Evolutionary conservation across 139 green algal genomes (phyloP), one percentile per base, ranked within the genome.

Genomic region (Haematococcus lacustris): DNA sequence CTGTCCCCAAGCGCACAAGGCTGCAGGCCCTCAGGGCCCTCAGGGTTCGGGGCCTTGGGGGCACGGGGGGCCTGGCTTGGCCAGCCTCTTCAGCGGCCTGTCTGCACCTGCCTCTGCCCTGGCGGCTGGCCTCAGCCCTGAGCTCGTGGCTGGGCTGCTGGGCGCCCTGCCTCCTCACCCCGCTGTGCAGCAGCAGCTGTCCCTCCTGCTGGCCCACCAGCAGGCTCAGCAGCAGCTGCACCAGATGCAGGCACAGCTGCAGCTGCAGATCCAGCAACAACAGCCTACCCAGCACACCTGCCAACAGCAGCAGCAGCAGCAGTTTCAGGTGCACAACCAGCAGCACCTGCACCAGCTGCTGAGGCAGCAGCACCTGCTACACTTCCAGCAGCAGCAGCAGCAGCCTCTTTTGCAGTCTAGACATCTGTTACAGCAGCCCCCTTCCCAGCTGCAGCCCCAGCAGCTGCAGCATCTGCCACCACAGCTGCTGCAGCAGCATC

Each of bases 281-380:
- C 35, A 34, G 61, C 64, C 61, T 38, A 26, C 64, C 41, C 41
- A 40, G 30, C 64, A 30, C 7, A 37, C 38, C 6, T 35, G 6
- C 64, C 7, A 30, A 38, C 68, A 53, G 51, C 51, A 67, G 35
- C 33, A 65, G 37, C 34, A 73, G 21, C 65, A 70, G 65, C 38
- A 70, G 65, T 28, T 32, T 63, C 72, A 71, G 64, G 43, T 66
- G 71, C n/a, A 38, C 3, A 6, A 37, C 38, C 34, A 38, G 51
- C 38, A 70, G 59, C 39, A 71, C 38, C 34, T 50, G 63, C 64
- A 43, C 47, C 72, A 68, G 72, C 72, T 61, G 43, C 47, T 47
- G 64, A 3, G 13, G 28, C 7, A 1, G 30, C 13, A 41, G 25
- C 30, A 62, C 28, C 30, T 47, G 37, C 2, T 30, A 21, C n/a